A percentile compares a stretch with the other conserved stretches of the same genome.
phyloP scores from a whole-genome alignment of 331 rosid genomes.

The Cydonia oblonga region DNA sequence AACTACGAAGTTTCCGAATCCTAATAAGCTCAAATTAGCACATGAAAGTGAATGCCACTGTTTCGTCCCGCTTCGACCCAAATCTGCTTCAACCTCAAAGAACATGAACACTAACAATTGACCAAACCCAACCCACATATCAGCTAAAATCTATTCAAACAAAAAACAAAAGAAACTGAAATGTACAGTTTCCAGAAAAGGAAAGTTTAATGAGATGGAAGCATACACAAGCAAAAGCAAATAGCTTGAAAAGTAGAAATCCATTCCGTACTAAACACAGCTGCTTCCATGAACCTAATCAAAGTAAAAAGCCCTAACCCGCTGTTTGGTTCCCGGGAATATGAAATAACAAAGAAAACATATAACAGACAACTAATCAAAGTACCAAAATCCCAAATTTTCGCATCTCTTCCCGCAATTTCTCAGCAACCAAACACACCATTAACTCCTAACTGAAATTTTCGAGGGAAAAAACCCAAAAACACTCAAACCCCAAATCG shows the following conservation, averaged over 20 bases:
- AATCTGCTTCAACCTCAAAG: conserved; percentile 6
- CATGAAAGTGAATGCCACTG: background rate
- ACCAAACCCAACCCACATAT: conserved; percentile 13
- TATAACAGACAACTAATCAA: background rate
- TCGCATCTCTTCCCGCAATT: conserved; percentile 3
- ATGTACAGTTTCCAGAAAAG: conserved; percentile 13
- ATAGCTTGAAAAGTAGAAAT: conserved; percentile 7
- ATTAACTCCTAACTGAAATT: background rate
- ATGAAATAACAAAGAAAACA: background rate
- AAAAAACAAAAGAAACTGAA: background rate
- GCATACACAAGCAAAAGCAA: background rate
- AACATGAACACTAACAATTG: background rate
- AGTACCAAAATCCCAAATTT: conserved; percentile 6
- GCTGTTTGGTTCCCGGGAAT: conserved; percentile 2
- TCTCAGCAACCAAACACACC: conserved; percentile 15
- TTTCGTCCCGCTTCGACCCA: background rate
- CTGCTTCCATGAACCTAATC: conserved; percentile 6
- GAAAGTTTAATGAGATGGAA: background rate
- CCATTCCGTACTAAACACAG: background rate
- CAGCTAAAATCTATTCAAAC: conserved; percentile 4
- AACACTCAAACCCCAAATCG: conserved; percentile 9
- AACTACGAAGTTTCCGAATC: background rate
- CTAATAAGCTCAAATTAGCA: background rate
- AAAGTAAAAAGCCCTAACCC: conserved; percentile 15
- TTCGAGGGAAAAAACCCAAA: background rate